Base-by-base conservation (phyloP, 1,284 basidiomycete species). In the Moniliophthora roreri region DNA sequence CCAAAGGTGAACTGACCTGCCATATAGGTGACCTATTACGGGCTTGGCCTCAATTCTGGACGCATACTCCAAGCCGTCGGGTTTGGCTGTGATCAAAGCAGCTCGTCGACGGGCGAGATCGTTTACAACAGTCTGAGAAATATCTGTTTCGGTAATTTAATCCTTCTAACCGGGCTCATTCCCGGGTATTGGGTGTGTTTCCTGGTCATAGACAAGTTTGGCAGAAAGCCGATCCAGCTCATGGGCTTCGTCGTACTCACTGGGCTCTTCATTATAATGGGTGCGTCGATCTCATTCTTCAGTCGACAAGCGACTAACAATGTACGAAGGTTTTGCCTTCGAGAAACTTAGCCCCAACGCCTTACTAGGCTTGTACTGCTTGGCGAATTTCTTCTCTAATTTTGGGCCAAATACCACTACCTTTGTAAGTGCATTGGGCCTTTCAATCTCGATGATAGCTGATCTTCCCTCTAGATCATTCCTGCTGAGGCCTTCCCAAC, bases 401-500 rank as follows among this genome's bases (percentile, higher is more conserved):
- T 87, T 86, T 64, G 90, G 90, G 1, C 51, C 51, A 2, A 53
- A 55, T 10, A 44, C 36, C 6, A 49, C 50, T 8, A 55, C 54
- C 34, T 53, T 28, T 28, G 4, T 36, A 41, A 6, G 49, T 26
- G 5, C 13, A 11, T 26, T 46, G 0, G 88, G 91, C 4, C 16
- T 28, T 15, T 46, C 16, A 26, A 7, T 4, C 18, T 46, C 15
- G 7, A 5, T 16, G 48, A 94, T 93, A 70, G 83, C 84, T 0
- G 93, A 21, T n/a, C 6, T n/a, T 6, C 91, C 0, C 94, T 91
- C 2, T 95, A 85, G 67, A 66, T 93, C 60, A 77, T 93, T 37
- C 92, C 93, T 7, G 89, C 88, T 51, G 91, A 95, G 69, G 82
- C 78, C 24, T 94, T 93, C 85, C 91, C 91, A 1, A 93, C 92